Base-by-base conservation (phyloP, 305 asterid genomes). In the Fraxinus baroniana region DNA sequence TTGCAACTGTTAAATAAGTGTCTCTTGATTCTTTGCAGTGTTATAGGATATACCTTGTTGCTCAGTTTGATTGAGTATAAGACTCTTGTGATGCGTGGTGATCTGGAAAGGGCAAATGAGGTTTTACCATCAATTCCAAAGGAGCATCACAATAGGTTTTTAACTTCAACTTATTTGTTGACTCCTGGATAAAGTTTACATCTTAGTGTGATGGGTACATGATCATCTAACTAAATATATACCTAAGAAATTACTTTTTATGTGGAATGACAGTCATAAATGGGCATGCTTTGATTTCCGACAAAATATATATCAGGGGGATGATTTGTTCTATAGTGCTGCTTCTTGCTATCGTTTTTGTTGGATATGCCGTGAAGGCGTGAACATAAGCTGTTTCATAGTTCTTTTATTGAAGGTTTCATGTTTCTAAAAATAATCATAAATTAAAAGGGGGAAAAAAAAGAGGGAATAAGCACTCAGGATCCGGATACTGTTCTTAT, bases 71-170 rank as follows among this genome's bases (percentile, higher is more conserved):
- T 96, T 35, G 99, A 96, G 89, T 96, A 96, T 89, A 96, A 96
- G 93, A 96, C 99, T 83, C 97, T 96, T 57, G 96, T 96, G 55
- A 94, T 96, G 98, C 99, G 99, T 79, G 99, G 97, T 83, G 99
- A 96, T 84, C 87, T 95, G 78, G 98, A 93, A 83, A 90, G 94
- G 88, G 98, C 99, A 37, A 94, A 89, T 88, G 97, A 89, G 77
- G 85, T 96, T 83, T 89, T 96, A 84, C 92, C 97, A 77, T 91
- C 99, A 74, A 94, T 96, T 86, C 99, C 99, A 13, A 93, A 89
- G 87, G 98, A 94, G 49, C 99, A 96, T 80, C 98, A 87, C 78
- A 96, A 94, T 84, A 92, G 99, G 99, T 94, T 77, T 35, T 62
- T 73, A 57, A 72, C 78, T 78, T 78, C 28, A 78, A 78, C 52